Evolutionary conservation across 345 rosid genomes (phyloP).

Genomic region (Bretschneidera sinensis): DNA sequence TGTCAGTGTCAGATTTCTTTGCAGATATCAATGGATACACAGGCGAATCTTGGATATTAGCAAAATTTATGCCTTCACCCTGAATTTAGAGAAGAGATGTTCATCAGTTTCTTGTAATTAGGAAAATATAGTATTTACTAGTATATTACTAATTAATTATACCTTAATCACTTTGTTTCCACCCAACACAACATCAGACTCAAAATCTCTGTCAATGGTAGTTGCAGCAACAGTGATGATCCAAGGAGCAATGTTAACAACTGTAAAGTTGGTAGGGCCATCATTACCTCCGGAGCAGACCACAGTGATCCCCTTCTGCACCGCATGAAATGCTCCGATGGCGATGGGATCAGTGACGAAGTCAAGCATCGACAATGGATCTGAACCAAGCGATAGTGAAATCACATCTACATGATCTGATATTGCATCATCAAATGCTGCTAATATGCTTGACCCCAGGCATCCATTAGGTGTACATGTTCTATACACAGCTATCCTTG

Average conservation of each 20-base stretch:
- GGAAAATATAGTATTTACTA: no score
- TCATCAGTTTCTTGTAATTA: no score
- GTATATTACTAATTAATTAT: no score
- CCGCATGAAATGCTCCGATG: slow-evolving; percentile 78
- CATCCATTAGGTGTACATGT: slow-evolving; percentile 59
- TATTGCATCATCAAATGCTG: slow-evolving; percentile 75
- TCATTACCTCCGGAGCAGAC: slow-evolving; percentile 85
- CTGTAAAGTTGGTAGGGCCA: slow-evolving; percentile 49
- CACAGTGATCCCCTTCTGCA: slow-evolving; percentile 61
- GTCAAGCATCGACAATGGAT: no score
- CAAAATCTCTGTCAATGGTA: slow-evolving; percentile 76
- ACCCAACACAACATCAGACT: slow-evolving; percentile 62
- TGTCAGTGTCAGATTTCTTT: slow-evolving; percentile 49
- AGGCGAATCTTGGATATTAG: slow-evolving; percentile 43
- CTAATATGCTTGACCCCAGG: slow-evolving; percentile 54
- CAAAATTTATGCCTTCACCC: slow-evolving; percentile 80
- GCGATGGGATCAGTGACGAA: slow-evolving; percentile 71
- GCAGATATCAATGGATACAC: slow-evolving; percentile 51
- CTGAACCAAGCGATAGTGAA: slow-evolving; percentile 79
- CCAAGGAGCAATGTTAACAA: slow-evolving; percentile 78
- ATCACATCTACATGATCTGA: slow-evolving; percentile 66
- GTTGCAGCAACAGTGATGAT: slow-evolving; percentile 76
- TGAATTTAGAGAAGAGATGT: slow-evolving; percentile 21
- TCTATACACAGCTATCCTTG: slow-evolving; percentile 68
- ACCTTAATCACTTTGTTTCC: slow-evolving; percentile 60